A percentile compares a stretch with the other conserved stretches of the same genome.
phyloP scores from a whole-genome alignment of 768 basidiomycete species.

The Auriscalpium orientale region DNA sequence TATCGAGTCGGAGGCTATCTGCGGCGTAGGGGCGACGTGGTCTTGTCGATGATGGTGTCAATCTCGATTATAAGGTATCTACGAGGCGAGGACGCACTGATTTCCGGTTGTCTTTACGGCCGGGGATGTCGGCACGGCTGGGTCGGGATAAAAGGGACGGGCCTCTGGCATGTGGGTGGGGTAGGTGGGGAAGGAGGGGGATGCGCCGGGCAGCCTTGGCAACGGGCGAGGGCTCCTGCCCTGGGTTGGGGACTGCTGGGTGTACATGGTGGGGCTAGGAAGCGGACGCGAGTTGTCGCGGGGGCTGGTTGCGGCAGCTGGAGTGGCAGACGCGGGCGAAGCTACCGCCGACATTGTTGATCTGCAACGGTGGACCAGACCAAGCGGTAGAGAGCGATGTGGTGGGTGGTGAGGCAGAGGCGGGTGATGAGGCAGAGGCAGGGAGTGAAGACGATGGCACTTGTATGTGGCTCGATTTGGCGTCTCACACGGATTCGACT shows the following conservation, averaged over 20 bases:
- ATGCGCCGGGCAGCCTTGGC: constrained; percentile 10
- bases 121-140: background rate
- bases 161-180: constrained; percentile 14
- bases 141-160: constrained; percentile 2
- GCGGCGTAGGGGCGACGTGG: constrained; percentile 3
- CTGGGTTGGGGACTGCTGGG: constrained; percentile 9
- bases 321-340: constrained; percentile 5
- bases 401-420: no score
- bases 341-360: constrained; percentile 9
- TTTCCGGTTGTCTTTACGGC: constrained; percentile 2
- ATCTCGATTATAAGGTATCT: background rate
- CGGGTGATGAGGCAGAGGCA: no score
- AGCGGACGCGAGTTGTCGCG: constrained; percentile 9
- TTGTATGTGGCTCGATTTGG: no score
- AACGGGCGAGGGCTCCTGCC: constrained; percentile 13
- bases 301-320: constrained; percentile 6
- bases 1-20: constrained; percentile 8
- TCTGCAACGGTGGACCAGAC: no score
- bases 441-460: no score
- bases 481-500: no score
- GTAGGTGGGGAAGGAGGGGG: constrained; percentile 6
- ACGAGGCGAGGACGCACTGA: constrained; percentile 3
- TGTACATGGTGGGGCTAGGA: constrained; percentile 7
- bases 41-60: background rate
- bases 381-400: background rate